A percentile compares a stretch with the other conserved stretches of the same genome.
Evolutionary conservation across 83 land plant genomes (phyloP).

Genomic region (Picea mariana): DNA sequence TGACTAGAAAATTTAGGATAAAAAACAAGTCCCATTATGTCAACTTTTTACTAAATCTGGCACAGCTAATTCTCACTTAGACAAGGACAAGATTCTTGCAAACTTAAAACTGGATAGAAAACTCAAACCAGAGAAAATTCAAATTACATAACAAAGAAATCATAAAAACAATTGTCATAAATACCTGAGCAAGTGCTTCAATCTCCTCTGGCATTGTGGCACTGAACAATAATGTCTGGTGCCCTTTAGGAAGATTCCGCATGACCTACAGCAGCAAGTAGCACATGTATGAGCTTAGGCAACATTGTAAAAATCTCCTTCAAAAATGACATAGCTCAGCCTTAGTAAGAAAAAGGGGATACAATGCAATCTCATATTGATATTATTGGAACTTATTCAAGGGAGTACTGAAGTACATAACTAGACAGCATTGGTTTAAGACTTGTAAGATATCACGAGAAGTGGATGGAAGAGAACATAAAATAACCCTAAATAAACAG

Average conservation of each 20-base stretch:
- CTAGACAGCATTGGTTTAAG: neutral
- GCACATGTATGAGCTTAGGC: neutral
- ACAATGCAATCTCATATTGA: neutral
- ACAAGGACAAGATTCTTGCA: neutral
- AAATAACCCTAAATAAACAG: neutral
- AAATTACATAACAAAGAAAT: neutral
- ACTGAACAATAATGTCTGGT: conserved; percentile 82
- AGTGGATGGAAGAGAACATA: neutral
- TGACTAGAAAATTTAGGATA: neutral
- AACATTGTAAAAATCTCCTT: neutral
- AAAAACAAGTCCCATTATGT: no score
- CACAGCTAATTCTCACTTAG: neutral
- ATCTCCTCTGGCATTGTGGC: conserved; percentile 91
- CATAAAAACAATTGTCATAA: neutral
- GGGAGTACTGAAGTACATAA: neutral
- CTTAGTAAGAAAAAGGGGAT: neutral
- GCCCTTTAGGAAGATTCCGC: conserved; percentile 65
- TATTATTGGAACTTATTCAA: neutral
- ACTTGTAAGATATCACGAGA: neutral
- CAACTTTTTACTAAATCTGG: no score
- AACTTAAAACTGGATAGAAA: neutral
- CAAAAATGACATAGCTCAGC: neutral
- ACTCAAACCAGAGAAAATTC: neutral
- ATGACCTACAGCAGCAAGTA: conserved; percentile 46
- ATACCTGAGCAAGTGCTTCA: conserved; percentile 78